These are phyloP conservation scores for Phytophthora citrophthora DNA, from an alignment of 352 stramenopile genomes.

Conservation along the genomic window DNA sequence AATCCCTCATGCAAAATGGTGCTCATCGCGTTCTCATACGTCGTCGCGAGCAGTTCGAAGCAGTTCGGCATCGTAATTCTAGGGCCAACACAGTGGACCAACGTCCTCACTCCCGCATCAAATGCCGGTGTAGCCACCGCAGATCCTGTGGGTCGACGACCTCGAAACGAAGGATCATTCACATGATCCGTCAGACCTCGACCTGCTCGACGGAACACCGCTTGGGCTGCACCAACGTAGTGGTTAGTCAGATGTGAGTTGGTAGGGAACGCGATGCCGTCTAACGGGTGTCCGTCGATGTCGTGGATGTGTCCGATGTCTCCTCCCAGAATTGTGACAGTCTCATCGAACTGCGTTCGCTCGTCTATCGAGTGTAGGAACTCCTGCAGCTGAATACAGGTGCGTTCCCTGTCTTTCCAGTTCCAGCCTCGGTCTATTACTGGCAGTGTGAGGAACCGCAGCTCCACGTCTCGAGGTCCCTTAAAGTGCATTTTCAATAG, in stretches of 20 bases:
- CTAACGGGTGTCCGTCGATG: slow-evolving; percentile 26
- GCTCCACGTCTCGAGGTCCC: slow-evolving; percentile 19
- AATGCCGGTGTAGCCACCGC: slow-evolving; percentile 59
- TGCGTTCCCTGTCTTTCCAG: slow-evolving; percentile 25
- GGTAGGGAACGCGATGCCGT: slow-evolving; percentile 61
- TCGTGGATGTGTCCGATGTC: slow-evolving; percentile 43
- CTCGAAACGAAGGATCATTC: slow-evolving; percentile 40
- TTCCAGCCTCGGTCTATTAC: slow-evolving; percentile 27
- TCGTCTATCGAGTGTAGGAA: slow-evolving; percentile 48
- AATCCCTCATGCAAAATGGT: slow-evolving; percentile 46
- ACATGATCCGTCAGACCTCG: slow-evolving; percentile 32
- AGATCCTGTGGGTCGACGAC: slow-evolving; percentile 34
- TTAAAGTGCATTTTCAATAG: slow-evolving; percentile 36
- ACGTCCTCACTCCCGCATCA: slow-evolving; percentile 43
- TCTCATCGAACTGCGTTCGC: slow-evolving; percentile 27
- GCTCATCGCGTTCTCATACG: slow-evolving; percentile 52
- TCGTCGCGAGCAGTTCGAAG: slow-evolving; percentile 46
- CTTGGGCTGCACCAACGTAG: slow-evolving; percentile 46
- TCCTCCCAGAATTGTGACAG: slow-evolving; percentile 37
- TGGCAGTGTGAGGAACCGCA: slow-evolving; percentile 31
- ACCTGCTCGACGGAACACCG: slow-evolving; percentile 55
- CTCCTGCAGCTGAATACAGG: slow-evolving; percentile 43
- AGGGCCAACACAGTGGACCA: slow-evolving; percentile 71
- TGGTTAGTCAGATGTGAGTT: slow-evolving; percentile 48
- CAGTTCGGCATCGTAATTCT: slow-evolving; percentile 36